Conservation (phyloP, 495 filamentous ascomycete genomes). For the Neurospora hispaniola region DNA sequence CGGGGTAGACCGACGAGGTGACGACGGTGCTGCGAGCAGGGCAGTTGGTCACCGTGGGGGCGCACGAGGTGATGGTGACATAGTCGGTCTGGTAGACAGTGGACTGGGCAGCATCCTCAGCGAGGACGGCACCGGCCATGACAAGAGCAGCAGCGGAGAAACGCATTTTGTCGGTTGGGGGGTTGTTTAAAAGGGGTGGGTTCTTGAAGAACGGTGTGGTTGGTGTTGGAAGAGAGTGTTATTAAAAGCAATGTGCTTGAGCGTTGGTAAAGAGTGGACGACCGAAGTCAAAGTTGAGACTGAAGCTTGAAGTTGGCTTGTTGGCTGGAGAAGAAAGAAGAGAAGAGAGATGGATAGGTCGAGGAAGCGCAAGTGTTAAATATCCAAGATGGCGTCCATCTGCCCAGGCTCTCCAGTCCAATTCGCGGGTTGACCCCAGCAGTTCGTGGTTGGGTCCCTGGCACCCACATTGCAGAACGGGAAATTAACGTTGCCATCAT, state of each 20-base stretch:
- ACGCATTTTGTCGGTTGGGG: constrained; percentile 44
- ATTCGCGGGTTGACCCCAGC: not conserved
- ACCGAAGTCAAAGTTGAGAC: constrained; percentile 45
- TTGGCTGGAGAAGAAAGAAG: constrained; percentile 35
- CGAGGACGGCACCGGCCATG: constrained; percentile 42
- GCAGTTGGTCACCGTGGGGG: constrained; percentile 41
- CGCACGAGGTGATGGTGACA: constrained; percentile 47
- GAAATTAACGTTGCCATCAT: constrained; percentile 22
- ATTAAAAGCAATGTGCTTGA: constrained; percentile 33
- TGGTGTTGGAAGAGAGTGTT: constrained; percentile 24
- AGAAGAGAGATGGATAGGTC: constrained; percentile 17
- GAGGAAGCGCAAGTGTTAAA: constrained; percentile 21
- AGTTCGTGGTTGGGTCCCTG: not conserved
- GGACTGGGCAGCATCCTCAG: constrained; percentile 21
- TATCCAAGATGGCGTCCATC: constrained; percentile 6
- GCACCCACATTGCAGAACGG: constrained; percentile 5
- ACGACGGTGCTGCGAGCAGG: constrained; percentile 34
- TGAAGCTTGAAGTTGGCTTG: constrained; percentile 38
- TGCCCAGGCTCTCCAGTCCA: not conserved
- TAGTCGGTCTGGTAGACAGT: constrained; percentile 47
- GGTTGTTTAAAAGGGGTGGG: constrained; percentile 22
- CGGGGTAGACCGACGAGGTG: constrained; percentile 28
- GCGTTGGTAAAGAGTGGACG: constrained; percentile 46
- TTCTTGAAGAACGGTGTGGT: constrained; percentile 10
- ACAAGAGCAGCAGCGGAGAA: constrained; percentile 37